These are phyloP conservation scores for Phytophthora tubulina DNA, from an alignment of 352 stramenopile genomes.

Conservation along the genomic window DNA sequence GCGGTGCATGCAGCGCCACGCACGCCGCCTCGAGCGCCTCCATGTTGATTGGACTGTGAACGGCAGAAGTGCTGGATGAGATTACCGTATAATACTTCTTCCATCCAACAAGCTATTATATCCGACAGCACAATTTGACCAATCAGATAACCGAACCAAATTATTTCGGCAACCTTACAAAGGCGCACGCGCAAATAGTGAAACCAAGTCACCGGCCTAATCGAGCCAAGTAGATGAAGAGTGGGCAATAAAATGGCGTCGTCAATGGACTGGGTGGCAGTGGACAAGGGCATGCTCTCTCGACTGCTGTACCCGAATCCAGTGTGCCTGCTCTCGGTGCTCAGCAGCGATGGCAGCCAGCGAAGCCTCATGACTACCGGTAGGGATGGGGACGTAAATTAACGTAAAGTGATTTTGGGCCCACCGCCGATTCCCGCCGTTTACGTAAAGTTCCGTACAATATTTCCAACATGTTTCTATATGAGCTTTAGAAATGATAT, in stretches of 20 bases:
- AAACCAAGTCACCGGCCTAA: conserved; percentile 27
- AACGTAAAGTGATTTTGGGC: too few species aligned
- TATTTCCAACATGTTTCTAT: too few species aligned
- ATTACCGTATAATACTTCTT: too few species aligned
- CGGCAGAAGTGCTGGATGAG: not conserved
- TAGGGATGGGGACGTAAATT: too few species aligned
- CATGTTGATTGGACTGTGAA: conserved; percentile 33
- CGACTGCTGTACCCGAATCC: conserved; percentile 86
- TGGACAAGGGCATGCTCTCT: conserved; percentile 81
- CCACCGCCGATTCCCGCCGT: too few species aligned
- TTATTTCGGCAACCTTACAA: conserved; percentile 12
- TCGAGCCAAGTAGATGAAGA: not conserved
- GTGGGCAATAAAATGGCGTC: conserved; percentile 5
- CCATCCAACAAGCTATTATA: too few species aligned
- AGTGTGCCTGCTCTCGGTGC: conserved; percentile 75
- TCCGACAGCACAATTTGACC: too few species aligned
- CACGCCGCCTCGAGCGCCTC: conserved; percentile 76
- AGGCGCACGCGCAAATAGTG: conserved; percentile 21
- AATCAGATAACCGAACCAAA: too few species aligned
- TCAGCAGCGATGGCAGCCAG: conserved; percentile 27
- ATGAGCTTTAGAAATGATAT: too few species aligned
- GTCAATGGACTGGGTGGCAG: conserved; percentile 52
- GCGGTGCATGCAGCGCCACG: conserved; percentile 72
- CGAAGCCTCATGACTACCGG: conserved; percentile 61
- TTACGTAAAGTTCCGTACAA: too few species aligned